phyloP scores from a whole-genome alignment of 331 rosid species.

The Dryas integrifolia region DNA sequence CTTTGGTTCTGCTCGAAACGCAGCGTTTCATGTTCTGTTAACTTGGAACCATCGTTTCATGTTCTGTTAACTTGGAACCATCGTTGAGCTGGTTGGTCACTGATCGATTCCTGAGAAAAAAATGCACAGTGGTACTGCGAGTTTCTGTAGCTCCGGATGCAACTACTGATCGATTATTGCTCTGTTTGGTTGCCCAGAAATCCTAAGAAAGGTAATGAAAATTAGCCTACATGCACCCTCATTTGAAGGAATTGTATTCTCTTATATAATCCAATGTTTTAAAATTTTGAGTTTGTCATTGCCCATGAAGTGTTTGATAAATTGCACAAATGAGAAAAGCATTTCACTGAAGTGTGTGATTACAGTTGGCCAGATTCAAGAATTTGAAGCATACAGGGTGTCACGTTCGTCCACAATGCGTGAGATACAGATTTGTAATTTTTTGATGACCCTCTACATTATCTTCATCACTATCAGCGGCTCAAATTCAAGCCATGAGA shows the following conservation, averaged over 20 bases:
- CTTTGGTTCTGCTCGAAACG: neutral
- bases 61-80: neutral
- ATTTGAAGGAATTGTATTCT: neutral
- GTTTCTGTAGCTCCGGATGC: neutral
- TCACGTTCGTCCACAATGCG: conserved; percentile 25
- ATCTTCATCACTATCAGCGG: conserved; percentile 30
- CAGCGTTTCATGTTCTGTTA: conserved; percentile 1
- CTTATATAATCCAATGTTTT: neutral
- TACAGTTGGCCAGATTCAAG: conserved; percentile 22
- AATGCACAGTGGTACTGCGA: neutral
- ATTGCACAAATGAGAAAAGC: neutral
- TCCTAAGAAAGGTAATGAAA: conserved; percentile 1
- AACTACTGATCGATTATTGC: neutral
- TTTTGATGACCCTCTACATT: conserved; percentile 39
- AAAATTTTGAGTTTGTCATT: neutral
- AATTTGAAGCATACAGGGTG: conserved; percentile 20
- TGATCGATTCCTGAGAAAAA: neutral
- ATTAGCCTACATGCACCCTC: neutral
- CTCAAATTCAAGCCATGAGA: conserved; percentile 49
- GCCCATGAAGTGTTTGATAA: conserved; percentile 18
- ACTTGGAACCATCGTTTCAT: neutral
- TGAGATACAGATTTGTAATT: conserved; percentile 10
- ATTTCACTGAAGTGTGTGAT: neutral
- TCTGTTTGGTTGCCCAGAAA: conserved; percentile 6
- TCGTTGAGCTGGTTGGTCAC: neutral